Evolutionary conservation across 2,329 filamentous ascomycete genomes (phyloP), one percentile per base, ranked within the genome.

Genomic region (Aspergillus sp.): DNA sequence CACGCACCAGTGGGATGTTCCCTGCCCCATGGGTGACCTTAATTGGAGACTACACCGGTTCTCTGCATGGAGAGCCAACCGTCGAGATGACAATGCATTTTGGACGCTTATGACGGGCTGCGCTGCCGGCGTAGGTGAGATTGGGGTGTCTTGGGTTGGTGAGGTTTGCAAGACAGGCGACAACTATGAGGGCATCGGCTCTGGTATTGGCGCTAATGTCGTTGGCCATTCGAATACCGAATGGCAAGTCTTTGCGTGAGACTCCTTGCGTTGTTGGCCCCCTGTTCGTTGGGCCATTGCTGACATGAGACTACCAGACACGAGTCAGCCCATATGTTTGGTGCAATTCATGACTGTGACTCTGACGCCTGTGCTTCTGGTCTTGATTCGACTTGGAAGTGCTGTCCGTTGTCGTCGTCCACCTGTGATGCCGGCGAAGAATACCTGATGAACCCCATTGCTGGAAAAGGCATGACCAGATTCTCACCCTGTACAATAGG

Each of bases 321-420:
- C 74, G 93, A 97, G 77, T 89, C 89, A 7, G 93, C 92, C 1
- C 93, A 97, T 76, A 97, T 92, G 0, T 97, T 96, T 76, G 93
- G 93, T 48, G 93, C 93, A 11, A 91, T 96, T 13, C 66, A 68
- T 47, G 64, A 68, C 34, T 68, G 66, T 46, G 58, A 52, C 22
- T 59, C 63, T 91, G 96, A 91, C 63, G 82, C 85, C 43, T 86
- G 85, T 17, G 43, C 54, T 22, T 31, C 54, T 50, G 79, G 80
- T 9, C 83, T 87, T 66, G 57, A 81, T 77, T 60, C 76, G 83
- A 4, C 19, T 30, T 83, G 86, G 59, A 82, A 85, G 72, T 97
- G 93, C 76, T 97, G 93, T 70, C 93, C 92, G 0, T 81, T 96
- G 17, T 90, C 83, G 69, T 69, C 80, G 9, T 74, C 62, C 47